These are phyloP conservation scores for Eucommia ulmoides DNA, from an alignment of 257 asterid genomes.

Conservation along the genomic window DNA sequence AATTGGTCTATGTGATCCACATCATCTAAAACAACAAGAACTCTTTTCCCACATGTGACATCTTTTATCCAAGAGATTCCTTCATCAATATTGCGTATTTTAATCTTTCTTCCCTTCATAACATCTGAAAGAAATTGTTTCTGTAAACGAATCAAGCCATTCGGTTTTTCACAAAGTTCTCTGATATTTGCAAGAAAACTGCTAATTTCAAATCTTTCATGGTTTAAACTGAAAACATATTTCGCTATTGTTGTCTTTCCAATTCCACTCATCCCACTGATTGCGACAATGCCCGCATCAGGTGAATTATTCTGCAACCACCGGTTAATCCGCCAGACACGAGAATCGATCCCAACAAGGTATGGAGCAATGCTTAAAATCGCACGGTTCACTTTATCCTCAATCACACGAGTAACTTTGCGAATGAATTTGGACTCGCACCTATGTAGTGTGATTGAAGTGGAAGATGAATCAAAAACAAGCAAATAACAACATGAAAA, in stretches of 20 bases:
- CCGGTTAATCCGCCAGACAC: constrained; percentile 7
- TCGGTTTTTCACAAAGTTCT: constrained; percentile 5
- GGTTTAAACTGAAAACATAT: constrained; percentile 12
- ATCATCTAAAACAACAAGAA: constrained; percentile 19
- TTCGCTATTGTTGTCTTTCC: constrained; percentile 26
- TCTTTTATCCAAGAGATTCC: constrained; percentile 9
- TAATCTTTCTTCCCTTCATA: neutral
- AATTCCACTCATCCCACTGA: constrained; percentile 25
- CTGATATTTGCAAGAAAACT: constrained; percentile 20
- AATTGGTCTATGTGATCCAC: constrained; percentile 14
- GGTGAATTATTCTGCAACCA: constrained; percentile 9
- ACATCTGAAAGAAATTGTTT: constrained; percentile 18
- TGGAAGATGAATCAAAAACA: too few relatives aligned
- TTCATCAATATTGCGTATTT: neutral
- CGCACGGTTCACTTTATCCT: neutral
- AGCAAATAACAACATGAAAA: too few relatives aligned
- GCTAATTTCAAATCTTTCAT: constrained; percentile 9
- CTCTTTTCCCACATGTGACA: constrained; percentile 4
- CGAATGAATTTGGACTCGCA: neutral
- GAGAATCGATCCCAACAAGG: constrained; percentile 19
- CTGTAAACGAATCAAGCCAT: constrained; percentile 16
- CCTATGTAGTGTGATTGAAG: too few relatives aligned
- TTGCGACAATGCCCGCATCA: constrained; percentile 9
- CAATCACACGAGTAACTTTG: neutral
- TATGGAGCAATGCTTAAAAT: constrained; percentile 16